Conservation (phyloP, 345 rosid genomes). For the Eucalyptus regnans region DNA sequence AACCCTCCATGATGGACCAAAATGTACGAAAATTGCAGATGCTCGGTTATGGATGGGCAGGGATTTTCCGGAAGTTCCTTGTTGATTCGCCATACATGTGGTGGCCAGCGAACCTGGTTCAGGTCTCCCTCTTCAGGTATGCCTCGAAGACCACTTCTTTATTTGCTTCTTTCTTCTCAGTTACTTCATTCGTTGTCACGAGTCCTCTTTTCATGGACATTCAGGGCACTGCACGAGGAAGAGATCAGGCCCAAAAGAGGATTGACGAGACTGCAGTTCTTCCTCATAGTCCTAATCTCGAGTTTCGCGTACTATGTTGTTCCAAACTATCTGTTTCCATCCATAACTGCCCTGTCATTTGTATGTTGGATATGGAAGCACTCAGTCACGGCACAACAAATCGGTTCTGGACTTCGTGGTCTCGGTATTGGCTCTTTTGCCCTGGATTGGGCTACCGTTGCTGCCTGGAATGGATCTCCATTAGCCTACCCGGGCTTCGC, state of each 20-base stretch:
- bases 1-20: not conserved
- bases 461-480: slow-evolving; percentile 21
- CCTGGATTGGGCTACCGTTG: slow-evolving; percentile 24
- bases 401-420: slow-evolving; percentile 23
- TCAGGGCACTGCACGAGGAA: slow-evolving; percentile 33
- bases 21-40: not conserved
- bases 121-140: slow-evolving; percentile 38
- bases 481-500: slow-evolving; percentile 20
- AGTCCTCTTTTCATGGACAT: not conserved
- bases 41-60: slow-evolving; percentile 30
- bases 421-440: slow-evolving; percentile 30
- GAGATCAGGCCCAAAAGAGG: slow-evolving; percentile 34
- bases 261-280: slow-evolving; percentile 39
- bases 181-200: not conserved
- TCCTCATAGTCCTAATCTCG: slow-evolving; percentile 19
- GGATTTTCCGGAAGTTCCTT: slow-evolving; percentile 21
- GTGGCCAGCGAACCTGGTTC: slow-evolving; percentile 35
- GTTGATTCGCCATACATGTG: slow-evolving; percentile 40
- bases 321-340: slow-evolving; percentile 30
- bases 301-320: slow-evolving; percentile 37
- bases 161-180: not conserved
- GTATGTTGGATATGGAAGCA: slow-evolving; percentile 38
- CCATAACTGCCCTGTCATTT: slow-evolving; percentile 27
- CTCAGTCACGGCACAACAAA: slow-evolving; percentile 30
- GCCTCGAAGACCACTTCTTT: not conserved